Evolutionary conservation across 2,329 filamentous ascomycete genomes (phyloP).

Genomic region (Aureobasidium namibiae): DNA sequence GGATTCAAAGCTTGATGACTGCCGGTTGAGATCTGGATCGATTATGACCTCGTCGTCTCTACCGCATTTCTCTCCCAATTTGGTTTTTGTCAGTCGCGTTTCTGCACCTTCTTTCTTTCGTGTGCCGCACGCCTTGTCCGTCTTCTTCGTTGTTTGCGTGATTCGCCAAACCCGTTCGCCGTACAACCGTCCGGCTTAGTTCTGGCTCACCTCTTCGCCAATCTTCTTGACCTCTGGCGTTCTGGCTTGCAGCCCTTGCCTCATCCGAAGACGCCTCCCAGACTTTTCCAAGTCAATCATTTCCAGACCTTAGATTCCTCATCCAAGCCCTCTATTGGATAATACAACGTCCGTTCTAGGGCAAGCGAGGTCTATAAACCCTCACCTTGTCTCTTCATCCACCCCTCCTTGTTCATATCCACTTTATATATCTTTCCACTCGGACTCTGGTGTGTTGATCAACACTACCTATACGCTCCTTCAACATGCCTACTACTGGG

Average conservation of each 20-base stretch:
- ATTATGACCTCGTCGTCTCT: background rate
- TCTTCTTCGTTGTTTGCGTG: background rate
- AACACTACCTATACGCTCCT: slow-evolving; percentile 21
- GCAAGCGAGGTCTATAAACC: slow-evolving; percentile 3
- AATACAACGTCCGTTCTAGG: background rate
- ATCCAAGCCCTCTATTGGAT: slow-evolving; percentile 7
- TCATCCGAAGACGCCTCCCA: slow-evolving; percentile 5
- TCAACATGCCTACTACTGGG: slow-evolving; percentile 25
- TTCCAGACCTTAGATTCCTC: slow-evolving; percentile 8
- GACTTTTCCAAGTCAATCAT: background rate
- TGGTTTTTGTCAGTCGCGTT: background rate
- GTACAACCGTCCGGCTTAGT: background rate
- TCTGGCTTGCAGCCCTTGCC: slow-evolving; percentile 3
- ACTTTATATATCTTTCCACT: background rate
- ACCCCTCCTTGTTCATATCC: background rate
- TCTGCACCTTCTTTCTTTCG: background rate
- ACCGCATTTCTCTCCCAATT: background rate
- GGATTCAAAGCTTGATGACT: slow-evolving; percentile 8
- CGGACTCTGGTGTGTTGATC: background rate
- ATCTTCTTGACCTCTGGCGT: background rate
- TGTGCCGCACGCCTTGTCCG: background rate
- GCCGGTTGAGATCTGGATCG: slow-evolving; percentile 10
- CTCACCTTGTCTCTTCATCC: background rate
- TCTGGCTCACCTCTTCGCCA: slow-evolving; percentile 4
- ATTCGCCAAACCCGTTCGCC: background rate